Base-by-base conservation (phyloP, 257 asterid genomes). In the Coffea canephora region DNA sequence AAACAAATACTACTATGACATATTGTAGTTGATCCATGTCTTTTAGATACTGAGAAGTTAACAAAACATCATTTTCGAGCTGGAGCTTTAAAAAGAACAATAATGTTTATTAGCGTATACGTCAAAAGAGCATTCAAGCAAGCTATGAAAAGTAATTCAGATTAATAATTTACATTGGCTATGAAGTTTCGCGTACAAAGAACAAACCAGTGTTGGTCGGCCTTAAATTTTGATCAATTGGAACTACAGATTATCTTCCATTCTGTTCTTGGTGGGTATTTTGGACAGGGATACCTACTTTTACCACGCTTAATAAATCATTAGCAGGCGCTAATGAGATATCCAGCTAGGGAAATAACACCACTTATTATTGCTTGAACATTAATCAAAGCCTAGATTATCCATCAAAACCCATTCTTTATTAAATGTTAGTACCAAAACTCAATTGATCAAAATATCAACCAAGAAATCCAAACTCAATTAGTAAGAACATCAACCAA, bases 81-180 rank as follows among this genome's bases (percentile, higher is more conserved):
- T 4, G 21, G 39, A 46, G 57, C 39, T 45, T 71, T 36, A 71
- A 71, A 4, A 71, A 71, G 19, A n/a, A 27, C 27, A 27, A 27
- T 27, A 27, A 45, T 19, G 34, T 9, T 4, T 45, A 5, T 71
- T 11, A 45, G 27, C 59, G 15, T 46, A 71, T 23, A 71, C 59
- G 57, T 71, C 49, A 71, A 71, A 71, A 71, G 19, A 71, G 39
- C 75, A 45, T 71, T 71, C 7, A 43, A 71, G 57, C 55, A 8
- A 70, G 45, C 49, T 36, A 41, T 45, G 73, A 41, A 9, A 19
- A 34, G 18, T 21, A 45, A 39, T 69, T 21, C 16, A 13, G 8
- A 67, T 49, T 66, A 31, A 69, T 1, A 2, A 45, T 45, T 39
- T 45, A 8, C 59, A 43, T 43, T 3, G 75, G n/a, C 49, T 46